Conservation (phyloP, 2,329 filamentous ascomycete genomes). For the Purpureocillium takamizusanense region DNA sequence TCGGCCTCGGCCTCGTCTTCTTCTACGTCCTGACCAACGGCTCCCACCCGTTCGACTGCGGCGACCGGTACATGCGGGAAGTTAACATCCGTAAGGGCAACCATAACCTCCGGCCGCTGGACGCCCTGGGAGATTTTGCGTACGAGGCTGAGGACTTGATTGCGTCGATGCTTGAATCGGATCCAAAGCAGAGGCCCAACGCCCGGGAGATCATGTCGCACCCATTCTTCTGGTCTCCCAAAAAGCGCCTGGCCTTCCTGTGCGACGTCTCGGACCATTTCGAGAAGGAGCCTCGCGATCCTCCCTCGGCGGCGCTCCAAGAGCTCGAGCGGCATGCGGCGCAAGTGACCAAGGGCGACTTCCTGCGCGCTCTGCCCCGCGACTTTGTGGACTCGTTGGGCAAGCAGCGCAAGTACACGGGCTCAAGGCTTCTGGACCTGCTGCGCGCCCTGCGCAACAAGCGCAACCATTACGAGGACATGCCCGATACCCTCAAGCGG, state of each 20-base stretch:
- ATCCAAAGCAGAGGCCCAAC: conserved; percentile 53
- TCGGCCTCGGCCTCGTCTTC: conserved; percentile 94
- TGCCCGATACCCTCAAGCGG: conserved; percentile 67
- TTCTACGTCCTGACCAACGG: conserved; percentile 96
- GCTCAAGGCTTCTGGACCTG: conserved; percentile 73
- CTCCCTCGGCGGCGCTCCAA: conserved; percentile 59
- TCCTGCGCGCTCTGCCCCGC: conserved; percentile 64
- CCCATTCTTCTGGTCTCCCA: conserved; percentile 91
- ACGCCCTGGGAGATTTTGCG: conserved; percentile 71
- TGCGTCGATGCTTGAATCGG: conserved; percentile 59
- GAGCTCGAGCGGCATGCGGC: conserved; percentile 47
- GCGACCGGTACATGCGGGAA: conserved; percentile 90
- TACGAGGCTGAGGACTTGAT: conserved; percentile 86
- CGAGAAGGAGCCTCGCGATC: conserved; percentile 82
- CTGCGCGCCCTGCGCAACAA: conserved; percentile 88
- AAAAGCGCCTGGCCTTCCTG: conserved; percentile 85
- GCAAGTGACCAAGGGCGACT: conserved; percentile 58
- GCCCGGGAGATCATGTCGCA: conserved; percentile 79
- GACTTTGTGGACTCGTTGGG: conserved; percentile 84
- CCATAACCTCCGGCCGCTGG: conserved; percentile 61
- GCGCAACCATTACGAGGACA: conserved; percentile 95
- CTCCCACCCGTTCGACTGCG: conserved; percentile 86
- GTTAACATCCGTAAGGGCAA: conserved; percentile 93
- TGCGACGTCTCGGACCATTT: conserved; percentile 96
- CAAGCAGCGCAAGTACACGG: conserved; percentile 92